These are phyloP conservation scores for Mollisia scopiformis DNA, from an alignment of 2,329 filamentous ascomycete genomes.

Conservation along the genomic window DNA sequence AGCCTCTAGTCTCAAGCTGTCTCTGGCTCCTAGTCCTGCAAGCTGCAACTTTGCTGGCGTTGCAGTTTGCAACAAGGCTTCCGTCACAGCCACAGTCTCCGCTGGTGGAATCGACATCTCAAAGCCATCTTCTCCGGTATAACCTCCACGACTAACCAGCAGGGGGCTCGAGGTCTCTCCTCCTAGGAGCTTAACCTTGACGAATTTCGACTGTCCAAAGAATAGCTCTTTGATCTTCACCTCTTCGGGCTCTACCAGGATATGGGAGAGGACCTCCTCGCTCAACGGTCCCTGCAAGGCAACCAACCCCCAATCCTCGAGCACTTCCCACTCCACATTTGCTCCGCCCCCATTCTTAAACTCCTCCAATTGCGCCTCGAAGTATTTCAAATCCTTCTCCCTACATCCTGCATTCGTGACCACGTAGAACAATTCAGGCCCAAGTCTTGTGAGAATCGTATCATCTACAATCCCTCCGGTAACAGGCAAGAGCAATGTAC, in stretches of 20 bases:
- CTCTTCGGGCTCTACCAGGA: slow-evolving; percentile 55
- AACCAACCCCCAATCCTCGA: slow-evolving; percentile 76
- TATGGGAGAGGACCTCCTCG: slow-evolving; percentile 66
- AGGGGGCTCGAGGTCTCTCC: slow-evolving; percentile 53
- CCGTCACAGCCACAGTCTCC: slow-evolving; percentile 66
- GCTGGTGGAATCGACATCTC: slow-evolving; percentile 83
- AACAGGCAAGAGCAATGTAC: slow-evolving; percentile 75
- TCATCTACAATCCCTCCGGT: slow-evolving; percentile 96
- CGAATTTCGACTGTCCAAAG: slow-evolving; percentile 77
- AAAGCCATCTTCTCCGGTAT: slow-evolving; percentile 98
- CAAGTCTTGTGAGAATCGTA: slow-evolving; percentile 84
- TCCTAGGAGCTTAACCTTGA: slow-evolving; percentile 64
- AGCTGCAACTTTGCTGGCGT: slow-evolving; percentile 68
- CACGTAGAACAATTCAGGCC: slow-evolving; percentile 78
- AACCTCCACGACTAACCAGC: slow-evolving; percentile 85
- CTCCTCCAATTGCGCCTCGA: slow-evolving; percentile 68
- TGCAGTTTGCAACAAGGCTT: slow-evolving; percentile 56
- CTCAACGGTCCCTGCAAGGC: slow-evolving; percentile 88
- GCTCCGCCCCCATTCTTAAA: slow-evolving; percentile 58
- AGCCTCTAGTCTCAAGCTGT: slow-evolving; percentile 90
- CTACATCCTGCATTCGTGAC: slow-evolving; percentile 94
- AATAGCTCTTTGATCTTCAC: slow-evolving; percentile 68
- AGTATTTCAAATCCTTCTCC: slow-evolving; percentile 82
- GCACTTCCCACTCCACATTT: slow-evolving; percentile 68
- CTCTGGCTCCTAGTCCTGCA: slow-evolving; percentile 86